A percentile compares a stretch with the other conserved stretches of the same genome.
Evolutionary conservation across 805 yeast species (phyloP).

Genomic region (Candida vartiovaarae): DNA sequence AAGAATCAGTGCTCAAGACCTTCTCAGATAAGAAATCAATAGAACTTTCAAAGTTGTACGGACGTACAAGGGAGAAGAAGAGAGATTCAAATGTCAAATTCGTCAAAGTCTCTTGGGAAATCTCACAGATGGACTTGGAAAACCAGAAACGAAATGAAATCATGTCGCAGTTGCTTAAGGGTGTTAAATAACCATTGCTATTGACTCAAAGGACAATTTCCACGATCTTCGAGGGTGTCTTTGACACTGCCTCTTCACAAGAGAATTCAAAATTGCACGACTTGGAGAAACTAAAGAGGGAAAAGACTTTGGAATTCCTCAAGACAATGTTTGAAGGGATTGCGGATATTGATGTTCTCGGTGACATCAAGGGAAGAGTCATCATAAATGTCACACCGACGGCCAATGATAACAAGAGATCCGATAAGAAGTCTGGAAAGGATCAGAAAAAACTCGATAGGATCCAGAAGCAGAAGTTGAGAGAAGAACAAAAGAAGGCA

Average conservation of each 20-base stretch:
- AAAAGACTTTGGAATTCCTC: slow-evolving; percentile 25
- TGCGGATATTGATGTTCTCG: slow-evolving; percentile 23
- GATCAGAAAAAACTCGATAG: slow-evolving; percentile 18
- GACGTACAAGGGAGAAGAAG: slow-evolving; percentile 22
- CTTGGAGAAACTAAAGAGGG: slow-evolving; percentile 29
- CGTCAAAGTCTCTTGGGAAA: slow-evolving; percentile 49
- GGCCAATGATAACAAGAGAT: slow-evolving; percentile 14
- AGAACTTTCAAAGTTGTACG: slow-evolving; percentile 16
- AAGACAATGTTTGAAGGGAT: slow-evolving; percentile 22
- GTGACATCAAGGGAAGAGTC: slow-evolving; percentile 22
- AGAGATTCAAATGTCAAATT: slow-evolving; percentile 34
- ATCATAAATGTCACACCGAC: slow-evolving; percentile 23
- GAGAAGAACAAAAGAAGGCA: slow-evolving; percentile 20
- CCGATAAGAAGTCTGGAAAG: slow-evolving; percentile 10
- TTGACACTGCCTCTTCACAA: slow-evolving; percentile 13
- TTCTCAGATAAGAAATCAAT: slow-evolving; percentile 18
- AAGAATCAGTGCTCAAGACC: slow-evolving; percentile 23
- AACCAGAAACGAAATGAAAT: slow-evolving; percentile 50
- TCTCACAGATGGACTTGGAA: slow-evolving; percentile 42
- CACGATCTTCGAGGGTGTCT: slow-evolving; percentile 11
- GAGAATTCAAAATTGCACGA: slow-evolving; percentile 17
- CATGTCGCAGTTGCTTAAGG: slow-evolving; percentile 35
- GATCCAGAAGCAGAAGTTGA: slow-evolving; percentile 17
- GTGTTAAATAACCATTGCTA: slow-evolving; percentile 28
- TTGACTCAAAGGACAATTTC: slow-evolving; percentile 32